A percentile compares a stretch with the other conserved stretches of the same genome.
phyloP scores from a whole-genome alignment of 345 rosid species.

The Lagerstroemia speciosa region DNA sequence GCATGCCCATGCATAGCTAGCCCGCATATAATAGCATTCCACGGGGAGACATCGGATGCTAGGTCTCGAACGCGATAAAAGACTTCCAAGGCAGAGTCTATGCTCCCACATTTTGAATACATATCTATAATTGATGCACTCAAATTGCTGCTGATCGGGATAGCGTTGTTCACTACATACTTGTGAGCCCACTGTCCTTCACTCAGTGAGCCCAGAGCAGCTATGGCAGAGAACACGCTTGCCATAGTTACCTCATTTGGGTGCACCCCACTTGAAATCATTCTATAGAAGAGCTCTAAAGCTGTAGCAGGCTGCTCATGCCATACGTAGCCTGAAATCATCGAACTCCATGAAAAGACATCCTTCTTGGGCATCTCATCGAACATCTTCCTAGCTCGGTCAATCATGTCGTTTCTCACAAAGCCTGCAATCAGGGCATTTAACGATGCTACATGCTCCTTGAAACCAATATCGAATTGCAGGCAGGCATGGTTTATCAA shows the following conservation, averaged over 20 bases:
- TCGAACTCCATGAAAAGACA: conserved; percentile 70
- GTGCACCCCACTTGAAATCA: conserved; percentile 43
- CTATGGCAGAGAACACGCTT: conserved; percentile 65
- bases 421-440: conserved; percentile 65
- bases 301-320: conserved; percentile 42
- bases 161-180: conserved; percentile 31
- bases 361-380: conserved; percentile 56
- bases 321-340: conserved; percentile 67
- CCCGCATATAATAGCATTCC: conserved; percentile 84
- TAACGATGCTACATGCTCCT: conserved; percentile 48
- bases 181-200: conserved; percentile 63
- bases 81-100: conserved; percentile 43
- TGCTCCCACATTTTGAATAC: conserved; percentile 92
- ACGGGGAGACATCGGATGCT: conserved; percentile 47
- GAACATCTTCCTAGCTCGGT: conserved; percentile 48
- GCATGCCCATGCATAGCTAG: conserved; percentile 64
- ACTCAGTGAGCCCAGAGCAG: conserved; percentile 42
- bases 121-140: conserved; percentile 77
- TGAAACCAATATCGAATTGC: conserved; percentile 46
- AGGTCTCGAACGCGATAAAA: conserved; percentile 40
- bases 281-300: conserved; percentile 43
- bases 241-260: conserved; percentile 77
- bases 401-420: conserved; percentile 48
- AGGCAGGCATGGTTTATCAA: conserved; percentile 39
- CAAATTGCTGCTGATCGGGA: conserved; percentile 50